phyloP scores from a whole-genome alignment of 2,329 filamentous ascomycete genomes.

The Ascochyta viciae-villosae region DNA sequence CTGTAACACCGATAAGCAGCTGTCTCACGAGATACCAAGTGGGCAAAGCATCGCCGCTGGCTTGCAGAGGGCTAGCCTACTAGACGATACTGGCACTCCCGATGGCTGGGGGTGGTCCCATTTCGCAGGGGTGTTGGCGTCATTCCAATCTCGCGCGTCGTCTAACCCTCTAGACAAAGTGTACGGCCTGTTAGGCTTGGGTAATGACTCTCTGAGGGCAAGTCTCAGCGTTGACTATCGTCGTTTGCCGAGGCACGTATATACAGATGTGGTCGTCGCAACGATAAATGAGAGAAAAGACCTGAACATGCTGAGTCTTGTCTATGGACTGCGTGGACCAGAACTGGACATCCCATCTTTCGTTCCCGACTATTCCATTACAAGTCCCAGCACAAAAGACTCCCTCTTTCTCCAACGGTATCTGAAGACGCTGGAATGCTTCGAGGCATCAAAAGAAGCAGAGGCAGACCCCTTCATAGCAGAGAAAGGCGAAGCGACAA shows the following conservation, averaged over 20 bases:
- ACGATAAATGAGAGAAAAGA: background rate
- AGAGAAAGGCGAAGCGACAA: background rate
- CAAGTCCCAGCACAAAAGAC: background rate
- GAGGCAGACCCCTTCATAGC: background rate
- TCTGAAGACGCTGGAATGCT: background rate
- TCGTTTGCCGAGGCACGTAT: background rate
- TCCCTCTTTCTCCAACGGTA: background rate
- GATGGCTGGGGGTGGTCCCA: background rate
- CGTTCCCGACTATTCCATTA: background rate
- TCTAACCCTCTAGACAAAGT: slow-evolving; percentile 3
- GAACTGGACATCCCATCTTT: background rate
- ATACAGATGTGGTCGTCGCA: background rate
- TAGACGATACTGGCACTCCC: background rate
- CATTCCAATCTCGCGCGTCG: background rate
- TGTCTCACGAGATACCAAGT: background rate
- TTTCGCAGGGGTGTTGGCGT: background rate
- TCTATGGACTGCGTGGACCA: background rate
- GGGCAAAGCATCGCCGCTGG: background rate
- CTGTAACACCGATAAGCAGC: background rate
- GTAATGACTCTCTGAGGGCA: background rate
- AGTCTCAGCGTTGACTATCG: background rate
- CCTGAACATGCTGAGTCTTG: background rate
- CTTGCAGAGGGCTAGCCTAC: background rate
- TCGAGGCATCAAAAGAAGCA: background rate
- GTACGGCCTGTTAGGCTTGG: background rate